Conservation (phyloP, 305 asterid genomes). For the Ajuga reptans region DNA sequence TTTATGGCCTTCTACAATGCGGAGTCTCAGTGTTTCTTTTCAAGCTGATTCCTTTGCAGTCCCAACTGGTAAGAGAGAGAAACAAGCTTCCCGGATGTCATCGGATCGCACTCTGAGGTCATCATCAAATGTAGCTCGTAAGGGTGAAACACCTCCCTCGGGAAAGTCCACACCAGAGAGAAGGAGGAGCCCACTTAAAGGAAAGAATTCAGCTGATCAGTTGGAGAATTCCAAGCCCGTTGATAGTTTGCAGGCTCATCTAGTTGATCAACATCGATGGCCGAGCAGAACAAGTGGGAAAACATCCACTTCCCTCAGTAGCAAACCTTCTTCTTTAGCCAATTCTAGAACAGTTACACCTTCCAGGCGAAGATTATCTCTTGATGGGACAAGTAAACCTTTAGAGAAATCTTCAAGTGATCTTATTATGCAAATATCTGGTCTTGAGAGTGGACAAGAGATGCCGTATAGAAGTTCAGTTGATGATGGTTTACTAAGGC, state of each 20-base stretch:
- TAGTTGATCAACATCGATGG: conserved; percentile 69
- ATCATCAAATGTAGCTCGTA: conserved; percentile 34
- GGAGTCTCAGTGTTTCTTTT: conserved; percentile 56
- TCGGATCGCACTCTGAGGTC: conserved; percentile 41
- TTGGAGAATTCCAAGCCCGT: conserved; percentile 65
- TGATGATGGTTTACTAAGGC: conserved; percentile 40
- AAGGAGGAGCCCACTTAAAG: conserved; percentile 62
- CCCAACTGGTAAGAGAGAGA: conserved; percentile 51
- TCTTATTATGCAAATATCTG: conserved; percentile 32
- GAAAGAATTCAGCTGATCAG: conserved; percentile 51
- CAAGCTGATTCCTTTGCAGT: conserved; percentile 43
- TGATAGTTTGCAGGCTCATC: conserved; percentile 39
- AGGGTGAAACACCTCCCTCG: conserved; percentile 33
- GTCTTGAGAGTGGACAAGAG: conserved; percentile 23
- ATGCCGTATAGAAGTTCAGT: conserved; percentile 18
- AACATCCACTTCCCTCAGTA: conserved; percentile 29
- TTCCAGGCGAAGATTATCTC: conserved; percentile 50
- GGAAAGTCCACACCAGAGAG: conserved; percentile 65
- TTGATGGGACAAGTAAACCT: conserved; percentile 51
- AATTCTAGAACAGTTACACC: conserved; percentile 31
- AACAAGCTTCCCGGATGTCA: conserved; percentile 33
- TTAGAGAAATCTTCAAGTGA: conserved; percentile 50
- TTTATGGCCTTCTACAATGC: conserved; percentile 84
- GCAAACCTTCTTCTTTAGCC: conserved; percentile 25
- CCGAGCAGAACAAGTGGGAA: conserved; percentile 50